Base-by-base conservation (phyloP, 1,139 yeast species). In the Candida dubliniensis region DNA sequence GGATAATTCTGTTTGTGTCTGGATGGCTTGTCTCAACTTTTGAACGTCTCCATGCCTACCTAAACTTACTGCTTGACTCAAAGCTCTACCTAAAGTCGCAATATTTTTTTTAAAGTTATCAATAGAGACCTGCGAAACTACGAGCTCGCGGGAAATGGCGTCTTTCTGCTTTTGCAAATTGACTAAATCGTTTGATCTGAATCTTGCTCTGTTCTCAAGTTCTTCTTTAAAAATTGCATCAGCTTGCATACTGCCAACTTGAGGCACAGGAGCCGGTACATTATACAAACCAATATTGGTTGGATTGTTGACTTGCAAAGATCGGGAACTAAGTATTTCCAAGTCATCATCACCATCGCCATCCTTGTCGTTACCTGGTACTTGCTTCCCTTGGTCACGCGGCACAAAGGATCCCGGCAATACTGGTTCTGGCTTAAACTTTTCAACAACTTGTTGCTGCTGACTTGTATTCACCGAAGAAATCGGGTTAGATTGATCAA, bases 231-330 rank as follows among this genome's bases (percentile, higher is more conserved):
- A 31, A 11, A 45, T 39, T 3, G 24, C 25, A 3, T 26, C 29
- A n/a, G 37, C 34, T 30, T 38, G 12, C 14, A 25, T 11, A 13
- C 46, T 46, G 14, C 46, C 50, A 11, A 48, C 57, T 35, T 68
- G 72, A 10, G 62, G 60, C 0, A 66, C 69, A 0, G 73, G 71
- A 0, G 63, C 71, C 0, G 76, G 74, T 31, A 52, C 50, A 45
- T 69, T 67, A 47, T 47, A 63, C 7, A 45, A 13, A 34, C 36
- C 40, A 3, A 39, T 35, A 27, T 18, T 8, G 13, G 29, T 3
- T n/a, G 6, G 8, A n/a, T 14, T 13, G 12, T 25, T 32, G 3
- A 26, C 5, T 1, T 25, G 29, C 8, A 30, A 8, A 10, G 27
- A 2, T 31, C 38, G 27, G 11, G 42, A 35, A 12, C n/a, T 25